These are phyloP conservation scores for Trametes villosa DNA, from an alignment of 768 basidiomycete species.

Conservation along the genomic window DNA sequence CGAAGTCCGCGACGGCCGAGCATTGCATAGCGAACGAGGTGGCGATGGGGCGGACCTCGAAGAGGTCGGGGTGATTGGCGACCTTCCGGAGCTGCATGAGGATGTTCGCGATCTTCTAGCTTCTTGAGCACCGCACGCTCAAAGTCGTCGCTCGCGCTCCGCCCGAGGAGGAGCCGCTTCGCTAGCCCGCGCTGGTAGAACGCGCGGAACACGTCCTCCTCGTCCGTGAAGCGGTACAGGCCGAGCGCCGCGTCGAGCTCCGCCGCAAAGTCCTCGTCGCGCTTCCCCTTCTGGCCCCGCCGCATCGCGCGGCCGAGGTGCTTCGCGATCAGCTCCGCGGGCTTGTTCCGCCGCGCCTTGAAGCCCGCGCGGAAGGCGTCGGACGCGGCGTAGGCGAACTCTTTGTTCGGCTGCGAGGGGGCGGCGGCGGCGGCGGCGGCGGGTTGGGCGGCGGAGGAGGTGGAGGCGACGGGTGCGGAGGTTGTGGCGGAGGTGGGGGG, in stretches of 20 bases:
- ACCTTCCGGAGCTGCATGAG: slow-evolving; percentile 99
- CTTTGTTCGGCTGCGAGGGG: slow-evolving; percentile 45
- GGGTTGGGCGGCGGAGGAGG: slow-evolving; percentile 36
- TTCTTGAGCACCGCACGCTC: slow-evolving; percentile 85
- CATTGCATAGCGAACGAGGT: slow-evolving; percentile 76
- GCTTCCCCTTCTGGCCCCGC: slow-evolving; percentile 74
- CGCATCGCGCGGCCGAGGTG: slow-evolving; percentile 88
- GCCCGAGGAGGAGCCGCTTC: slow-evolving; percentile 81
- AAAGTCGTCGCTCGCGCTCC: slow-evolving; percentile 85
- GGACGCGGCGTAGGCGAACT: slow-evolving; percentile 67
- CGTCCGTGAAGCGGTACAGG: slow-evolving; percentile 86
- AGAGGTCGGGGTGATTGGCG: slow-evolving; percentile 92
- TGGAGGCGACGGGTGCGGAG: neutral
- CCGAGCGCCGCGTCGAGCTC: slow-evolving; percentile 68
- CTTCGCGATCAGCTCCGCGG: slow-evolving; percentile 93
- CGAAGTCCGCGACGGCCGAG: slow-evolving; percentile 76
- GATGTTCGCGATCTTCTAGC: slow-evolving; percentile 90
- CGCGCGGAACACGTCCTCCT: slow-evolving; percentile 92
- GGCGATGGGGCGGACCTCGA: slow-evolving; percentile 85
- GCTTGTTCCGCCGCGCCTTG: slow-evolving; percentile 75
- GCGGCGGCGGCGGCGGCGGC: slow-evolving; percentile 31
- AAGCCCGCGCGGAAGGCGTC: slow-evolving; percentile 80
- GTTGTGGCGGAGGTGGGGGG: neutral
- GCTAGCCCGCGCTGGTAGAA: slow-evolving; percentile 90
- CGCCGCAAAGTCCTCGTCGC: slow-evolving; percentile 64